Evolutionary conservation across 1,284 basidiomycete species (phyloP).

Genomic region (Papiliotrema terrestris): DNA sequence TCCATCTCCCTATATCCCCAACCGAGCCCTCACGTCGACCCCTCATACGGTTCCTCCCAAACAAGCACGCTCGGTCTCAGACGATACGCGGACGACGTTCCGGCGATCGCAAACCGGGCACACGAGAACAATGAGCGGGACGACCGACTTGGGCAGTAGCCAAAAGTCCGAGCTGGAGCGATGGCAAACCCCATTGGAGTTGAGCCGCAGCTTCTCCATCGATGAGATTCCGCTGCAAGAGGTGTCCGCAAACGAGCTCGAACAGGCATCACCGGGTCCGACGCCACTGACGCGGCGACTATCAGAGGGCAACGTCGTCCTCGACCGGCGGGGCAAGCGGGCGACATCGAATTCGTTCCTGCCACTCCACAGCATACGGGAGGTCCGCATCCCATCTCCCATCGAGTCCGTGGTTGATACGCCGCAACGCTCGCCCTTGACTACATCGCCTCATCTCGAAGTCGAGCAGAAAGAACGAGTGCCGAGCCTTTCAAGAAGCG

Average conservation of each 20-base stretch:
- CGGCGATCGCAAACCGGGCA: constrained; percentile 4
- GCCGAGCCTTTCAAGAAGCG: constrained; percentile 42
- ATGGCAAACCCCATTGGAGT: constrained; percentile 35
- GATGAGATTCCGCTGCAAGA: constrained; percentile 19
- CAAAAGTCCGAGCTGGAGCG: constrained; percentile 15
- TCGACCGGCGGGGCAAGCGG: constrained; percentile 19
- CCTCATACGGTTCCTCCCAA: constrained; percentile 18
- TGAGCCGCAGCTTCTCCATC: constrained; percentile 34
- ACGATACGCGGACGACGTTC: constrained; percentile 10
- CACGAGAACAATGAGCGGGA: constrained; percentile 18
- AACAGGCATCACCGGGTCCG: constrained; percentile 2
- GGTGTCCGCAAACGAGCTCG: not conserved
- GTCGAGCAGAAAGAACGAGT: constrained; percentile 22
- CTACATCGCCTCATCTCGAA: constrained; percentile 4
- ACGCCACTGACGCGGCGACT: constrained; percentile 26
- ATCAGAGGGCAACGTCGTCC: constrained; percentile 18
- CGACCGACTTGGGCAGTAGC: constrained; percentile 17
- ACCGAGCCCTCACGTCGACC: constrained; percentile 27
- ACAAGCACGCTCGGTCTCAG: constrained; percentile 11
- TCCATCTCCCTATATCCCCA: constrained; percentile 19
- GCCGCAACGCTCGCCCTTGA: not conserved
- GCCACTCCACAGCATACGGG: not conserved
- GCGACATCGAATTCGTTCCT: constrained; percentile 3
- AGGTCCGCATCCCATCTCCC: not conserved
- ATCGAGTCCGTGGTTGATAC: not conserved